A percentile compares a stretch with the other conserved stretches of the same genome.
These are phyloP conservation scores for Penstemon eatonii DNA, from an alignment of 257 asterid species.

Conservation along the genomic window DNA sequence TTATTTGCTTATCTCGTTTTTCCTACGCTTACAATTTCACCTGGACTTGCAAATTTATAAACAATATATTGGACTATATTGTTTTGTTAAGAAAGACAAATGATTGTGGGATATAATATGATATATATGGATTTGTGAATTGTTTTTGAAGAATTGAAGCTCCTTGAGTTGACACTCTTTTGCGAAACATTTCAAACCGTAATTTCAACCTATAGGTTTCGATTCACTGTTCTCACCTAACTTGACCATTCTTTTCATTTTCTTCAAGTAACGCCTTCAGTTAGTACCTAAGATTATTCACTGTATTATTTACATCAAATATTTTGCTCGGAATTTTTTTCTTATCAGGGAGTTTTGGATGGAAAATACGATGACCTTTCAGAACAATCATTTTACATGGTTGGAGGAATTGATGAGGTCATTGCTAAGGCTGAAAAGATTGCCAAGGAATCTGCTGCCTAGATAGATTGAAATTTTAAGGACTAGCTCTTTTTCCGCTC, in stretches of 20 bases:
- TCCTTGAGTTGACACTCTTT: background rate
- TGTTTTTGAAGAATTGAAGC: background rate
- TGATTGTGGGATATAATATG: too few relatives aligned
- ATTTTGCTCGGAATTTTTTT: conserved; percentile 1
- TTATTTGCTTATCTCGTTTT: background rate
- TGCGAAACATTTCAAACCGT: background rate
- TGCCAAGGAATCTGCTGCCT: conserved; percentile 81
- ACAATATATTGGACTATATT: too few relatives aligned
- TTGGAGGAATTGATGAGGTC: conserved; percentile 96
- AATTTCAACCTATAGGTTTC: background rate
- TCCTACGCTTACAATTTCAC: background rate
- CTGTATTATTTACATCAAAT: background rate
- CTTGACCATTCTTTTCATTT: background rate
- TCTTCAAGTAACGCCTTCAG: background rate
- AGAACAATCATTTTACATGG: conserved; percentile 95
- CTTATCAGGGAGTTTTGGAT: conserved; percentile 80
- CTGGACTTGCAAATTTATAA: background rate
- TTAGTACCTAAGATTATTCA: background rate
- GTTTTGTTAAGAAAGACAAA: background rate
- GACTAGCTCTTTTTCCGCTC: conserved; percentile 27
- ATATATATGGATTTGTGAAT: background rate
- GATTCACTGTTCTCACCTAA: background rate
- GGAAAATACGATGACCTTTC: conserved; percentile 90
- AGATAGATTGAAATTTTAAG: conserved; percentile 27
- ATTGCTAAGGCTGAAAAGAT: conserved; percentile 98